Evolutionary conservation across 2,329 filamentous ascomycete genomes (phyloP).

Genomic region (Rutstroemia sp.): DNA sequence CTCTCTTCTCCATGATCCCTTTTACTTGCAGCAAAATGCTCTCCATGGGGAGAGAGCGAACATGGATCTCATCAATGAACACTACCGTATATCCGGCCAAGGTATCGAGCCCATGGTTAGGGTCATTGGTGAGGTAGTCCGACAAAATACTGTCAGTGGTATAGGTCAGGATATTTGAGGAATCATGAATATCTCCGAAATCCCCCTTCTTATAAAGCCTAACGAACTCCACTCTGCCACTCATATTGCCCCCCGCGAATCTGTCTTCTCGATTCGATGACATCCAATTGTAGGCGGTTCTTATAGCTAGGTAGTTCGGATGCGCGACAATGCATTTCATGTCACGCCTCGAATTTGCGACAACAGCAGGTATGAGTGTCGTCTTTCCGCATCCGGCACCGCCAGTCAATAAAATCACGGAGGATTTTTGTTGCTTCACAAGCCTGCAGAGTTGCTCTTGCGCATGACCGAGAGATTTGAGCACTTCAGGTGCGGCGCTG

Average conservation of each 20-base stretch:
- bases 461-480: background rate
- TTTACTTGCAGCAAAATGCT: background rate
- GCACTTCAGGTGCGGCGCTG: background rate
- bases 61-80: background rate
- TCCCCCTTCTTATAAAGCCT: background rate
- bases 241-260: background rate
- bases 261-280: background rate
- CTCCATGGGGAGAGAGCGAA: background rate
- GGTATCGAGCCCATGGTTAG: background rate
- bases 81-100: background rate
- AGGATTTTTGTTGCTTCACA: background rate
- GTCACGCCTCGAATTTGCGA: background rate
- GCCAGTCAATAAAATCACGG: background rate
- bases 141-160: background rate
- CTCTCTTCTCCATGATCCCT: background rate
- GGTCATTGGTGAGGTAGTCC: background rate
- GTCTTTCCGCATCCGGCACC: background rate
- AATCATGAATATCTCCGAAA: background rate
- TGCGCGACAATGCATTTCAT: background rate
- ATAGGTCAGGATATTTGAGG: background rate
- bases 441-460: background rate
- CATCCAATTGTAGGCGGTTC: background rate
- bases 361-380: background rate
- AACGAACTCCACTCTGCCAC: background rate
- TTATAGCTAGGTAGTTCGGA: background rate